Base-by-base conservation (phyloP, 2,329 filamentous ascomycete species). In the Neofusicoccum ribis region DNA sequence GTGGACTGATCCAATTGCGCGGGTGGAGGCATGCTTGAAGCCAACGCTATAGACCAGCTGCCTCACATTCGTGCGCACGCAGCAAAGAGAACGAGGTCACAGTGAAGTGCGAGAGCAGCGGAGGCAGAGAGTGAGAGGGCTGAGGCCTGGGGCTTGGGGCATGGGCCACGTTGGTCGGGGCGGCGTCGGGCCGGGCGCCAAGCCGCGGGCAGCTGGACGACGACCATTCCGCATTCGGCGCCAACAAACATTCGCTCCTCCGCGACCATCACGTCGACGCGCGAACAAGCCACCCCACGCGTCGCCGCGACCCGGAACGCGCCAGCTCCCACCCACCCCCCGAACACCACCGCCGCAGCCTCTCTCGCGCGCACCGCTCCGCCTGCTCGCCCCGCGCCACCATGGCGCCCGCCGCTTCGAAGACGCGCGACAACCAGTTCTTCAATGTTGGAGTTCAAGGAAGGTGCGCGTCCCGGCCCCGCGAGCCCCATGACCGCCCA, bases 381-480 rank as follows among this genome's bases (percentile, higher is more conserved):
- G 3, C 23, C 23, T 23, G 23, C 23, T 23, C 23, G 20, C 4
- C 4, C 15, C 8, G 41, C 56, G 41, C 41, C 56, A 20, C 60
- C 60, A 78, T 78, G 76, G 74, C 76, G 66, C 75, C 76, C 3
- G 54, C 64, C 37, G 67, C 69, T 43, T 70, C 72, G 20, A 76
- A 77, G 67, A 73, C 71, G 67, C 76, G 76, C 72, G 76, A 76
- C 54, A 78, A 78, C 47, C 71, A 78, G 49, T 78, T 71, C 69
- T 79, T 77, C 68, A 70, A 78, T 69, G 72, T 78, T 46, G 77
- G 77, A 27, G 75, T 77, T 2, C 76, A 78, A 65, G 77, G 77
- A 68, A 70, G 77, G 77, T 78, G 67, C 65, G 70, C 60, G 20
- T 46, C 51, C 31, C 36, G 41, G 36, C 65, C 65, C 64, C 68